These are phyloP conservation scores for Arthrocladium fulminans DNA, from an alignment of 2,329 filamentous ascomycete species.

Conservation along the genomic window DNA sequence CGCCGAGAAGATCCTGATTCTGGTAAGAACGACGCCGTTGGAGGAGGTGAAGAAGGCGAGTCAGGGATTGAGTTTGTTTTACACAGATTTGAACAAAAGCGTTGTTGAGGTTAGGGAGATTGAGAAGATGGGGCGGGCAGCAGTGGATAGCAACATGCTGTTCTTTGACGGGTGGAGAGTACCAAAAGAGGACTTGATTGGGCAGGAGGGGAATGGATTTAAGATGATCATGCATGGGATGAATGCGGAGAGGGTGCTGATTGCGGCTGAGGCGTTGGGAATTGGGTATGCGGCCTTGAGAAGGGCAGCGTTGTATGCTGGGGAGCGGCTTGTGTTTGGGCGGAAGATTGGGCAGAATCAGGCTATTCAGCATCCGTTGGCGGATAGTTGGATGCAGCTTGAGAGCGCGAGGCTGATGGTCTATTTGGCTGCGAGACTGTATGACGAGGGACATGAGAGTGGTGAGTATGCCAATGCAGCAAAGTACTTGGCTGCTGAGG, in stretches of 20 bases:
- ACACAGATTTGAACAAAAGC: slow-evolving; percentile 33
- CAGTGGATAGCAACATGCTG: slow-evolving; percentile 37
- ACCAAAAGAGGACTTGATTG: slow-evolving; percentile 32
- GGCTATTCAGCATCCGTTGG: slow-evolving; percentile 51
- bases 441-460: slow-evolving; percentile 45
- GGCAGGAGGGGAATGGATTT: slow-evolving; percentile 37
- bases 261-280: slow-evolving; percentile 35
- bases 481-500: slow-evolving; percentile 53
- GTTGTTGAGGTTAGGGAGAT: slow-evolving; percentile 37
- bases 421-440: slow-evolving; percentile 52
- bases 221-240: slow-evolving; percentile 36
- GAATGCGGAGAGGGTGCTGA: slow-evolving; percentile 32
- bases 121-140: slow-evolving; percentile 38
- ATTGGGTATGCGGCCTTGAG: slow-evolving; percentile 38
- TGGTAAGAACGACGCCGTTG: slow-evolving; percentile 34
- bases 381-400: slow-evolving; percentile 51
- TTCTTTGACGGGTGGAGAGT: slow-evolving; percentile 40
- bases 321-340: slow-evolving; percentile 45
- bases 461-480: slow-evolving; percentile 49
- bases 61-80: slow-evolving; percentile 39
- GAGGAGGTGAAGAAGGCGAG: slow-evolving; percentile 35
- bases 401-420: slow-evolving; percentile 54
- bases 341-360: slow-evolving; percentile 53
- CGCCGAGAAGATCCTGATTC: slow-evolving; percentile 37
- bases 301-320: slow-evolving; percentile 39